phyloP scores from a whole-genome alignment of 257 asterid genomes.

The Primulina tabacum region DNA sequence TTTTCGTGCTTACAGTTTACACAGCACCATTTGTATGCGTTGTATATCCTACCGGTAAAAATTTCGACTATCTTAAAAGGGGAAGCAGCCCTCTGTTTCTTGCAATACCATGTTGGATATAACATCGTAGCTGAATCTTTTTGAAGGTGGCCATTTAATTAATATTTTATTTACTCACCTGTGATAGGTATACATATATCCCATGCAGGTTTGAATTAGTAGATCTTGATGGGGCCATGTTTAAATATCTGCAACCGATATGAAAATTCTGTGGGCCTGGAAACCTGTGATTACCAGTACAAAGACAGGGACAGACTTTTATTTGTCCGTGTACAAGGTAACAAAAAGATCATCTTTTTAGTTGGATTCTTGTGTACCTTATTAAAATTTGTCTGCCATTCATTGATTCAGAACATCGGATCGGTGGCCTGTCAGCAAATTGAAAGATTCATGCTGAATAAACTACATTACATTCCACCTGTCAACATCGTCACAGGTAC shows the following conservation, averaged over 20 bases:
- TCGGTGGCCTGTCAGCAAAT: slow-evolving; percentile 30
- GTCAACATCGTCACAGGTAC: slow-evolving; percentile 13
- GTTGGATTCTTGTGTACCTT: slow-evolving; percentile 28
- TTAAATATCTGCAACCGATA: slow-evolving; percentile 6
- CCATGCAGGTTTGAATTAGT: no score
- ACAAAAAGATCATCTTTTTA: slow-evolving; percentile 15
- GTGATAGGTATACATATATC: background rate
- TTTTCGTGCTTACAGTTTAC: background rate
- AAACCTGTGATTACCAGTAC: slow-evolving; percentile 8
- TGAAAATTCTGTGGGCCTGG: slow-evolving; percentile 38
- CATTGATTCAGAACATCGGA: background rate
- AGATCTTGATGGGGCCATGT: background rate
- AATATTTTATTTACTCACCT: background rate
- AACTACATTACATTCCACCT: slow-evolving; percentile 1
- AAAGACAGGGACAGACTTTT: slow-evolving; percentile 24
- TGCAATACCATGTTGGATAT: background rate
- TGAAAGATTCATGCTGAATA: slow-evolving; percentile 11
- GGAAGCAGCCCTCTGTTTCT: background rate
- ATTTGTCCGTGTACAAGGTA: slow-evolving; percentile 12
- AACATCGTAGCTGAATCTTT: background rate
- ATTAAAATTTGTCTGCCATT: background rate
- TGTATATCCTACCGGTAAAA: no score
- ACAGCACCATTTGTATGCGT: background rate
- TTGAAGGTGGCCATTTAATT: no score
- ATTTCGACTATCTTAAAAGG: background rate